These are phyloP conservation scores for Wolfiporia cocos DNA, from an alignment of 1,284 basidiomycete species.

Conservation along the genomic window DNA sequence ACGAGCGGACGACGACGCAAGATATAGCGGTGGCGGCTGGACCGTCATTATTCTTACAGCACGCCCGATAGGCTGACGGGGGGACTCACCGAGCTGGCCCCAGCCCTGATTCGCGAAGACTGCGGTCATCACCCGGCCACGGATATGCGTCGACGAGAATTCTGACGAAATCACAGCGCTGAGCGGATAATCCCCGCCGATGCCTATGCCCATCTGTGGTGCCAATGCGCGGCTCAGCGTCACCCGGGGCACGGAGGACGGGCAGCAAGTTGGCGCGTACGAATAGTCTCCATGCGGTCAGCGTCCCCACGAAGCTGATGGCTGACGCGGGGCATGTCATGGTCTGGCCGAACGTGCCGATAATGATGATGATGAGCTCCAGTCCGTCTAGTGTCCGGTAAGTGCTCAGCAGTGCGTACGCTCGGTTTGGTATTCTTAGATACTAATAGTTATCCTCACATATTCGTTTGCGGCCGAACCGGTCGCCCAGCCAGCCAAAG, in stretches of 20 bases:
- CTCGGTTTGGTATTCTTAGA: background rate
- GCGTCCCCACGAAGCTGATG: slow-evolving; percentile 63
- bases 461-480: slow-evolving; percentile 67
- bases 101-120: slow-evolving; percentile 68
- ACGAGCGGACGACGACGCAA: slow-evolving; percentile 55
- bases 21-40: background rate
- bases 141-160: slow-evolving; percentile 68
- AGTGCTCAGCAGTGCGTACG: too few relatives aligned
- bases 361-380: slow-evolving; percentile 66
- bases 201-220: slow-evolving; percentile 56
- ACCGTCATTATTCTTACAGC: too few relatives aligned
- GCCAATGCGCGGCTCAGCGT: slow-evolving; percentile 10
- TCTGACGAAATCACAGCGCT: slow-evolving; percentile 68
- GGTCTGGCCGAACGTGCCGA: slow-evolving; percentile 58
- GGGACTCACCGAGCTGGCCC: slow-evolving; percentile 55
- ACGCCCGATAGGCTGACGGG: slow-evolving; percentile 8
- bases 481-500: slow-evolving; percentile 70
- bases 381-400: slow-evolving; percentile 66
- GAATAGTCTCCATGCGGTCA: slow-evolving; percentile 66
- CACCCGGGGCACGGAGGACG: background rate
- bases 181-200: slow-evolving; percentile 70
- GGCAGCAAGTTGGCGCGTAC: slow-evolving; percentile 28
- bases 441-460: slow-evolving; percentile 36
- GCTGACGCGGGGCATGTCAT: slow-evolving; percentile 52
- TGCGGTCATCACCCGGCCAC: slow-evolving; percentile 69